Evolutionary conservation across 352 stramenopile species (phyloP).

Genomic region (Globisporangium cederbergense): DNA sequence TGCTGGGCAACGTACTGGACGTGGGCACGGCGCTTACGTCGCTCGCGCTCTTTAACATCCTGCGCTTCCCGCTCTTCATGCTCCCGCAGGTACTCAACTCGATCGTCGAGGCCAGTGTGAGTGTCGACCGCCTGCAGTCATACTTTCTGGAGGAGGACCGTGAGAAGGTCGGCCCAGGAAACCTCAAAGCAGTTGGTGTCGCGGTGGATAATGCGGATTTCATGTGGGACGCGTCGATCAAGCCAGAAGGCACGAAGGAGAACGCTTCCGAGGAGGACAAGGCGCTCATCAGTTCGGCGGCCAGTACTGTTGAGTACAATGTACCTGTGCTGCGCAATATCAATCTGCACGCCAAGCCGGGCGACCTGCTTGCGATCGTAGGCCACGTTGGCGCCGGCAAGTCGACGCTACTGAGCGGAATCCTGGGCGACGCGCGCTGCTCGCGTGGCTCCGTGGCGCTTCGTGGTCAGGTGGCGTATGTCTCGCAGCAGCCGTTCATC

Average conservation of each 20-base stretch:
- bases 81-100: slow-evolving; percentile 95
- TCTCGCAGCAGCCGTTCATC: slow-evolving; percentile 57
- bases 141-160: slow-evolving; percentile 62
- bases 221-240: slow-evolving; percentile 51
- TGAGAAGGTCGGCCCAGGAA: slow-evolving; percentile 64
- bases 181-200: slow-evolving; percentile 58
- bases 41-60: slow-evolving; percentile 76
- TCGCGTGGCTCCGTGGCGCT: slow-evolving; percentile 23
- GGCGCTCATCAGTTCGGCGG: slow-evolving; percentile 14
- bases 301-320: slow-evolving; percentile 21
- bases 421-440: slow-evolving; percentile 40
- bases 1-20: slow-evolving; percentile 56
- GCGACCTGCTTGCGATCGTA: slow-evolving; percentile 74
- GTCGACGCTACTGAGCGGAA: slow-evolving; percentile 50
- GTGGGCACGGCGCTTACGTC: slow-evolving; percentile 50
- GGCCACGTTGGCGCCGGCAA: slow-evolving; percentile 83
- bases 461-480: slow-evolving; percentile 47
- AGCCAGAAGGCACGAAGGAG: not conserved
- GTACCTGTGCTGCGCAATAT: slow-evolving; percentile 45
- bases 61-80: slow-evolving; percentile 97
- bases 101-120: slow-evolving; percentile 88
- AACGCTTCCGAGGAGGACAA: slow-evolving; percentile 36
- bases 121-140: slow-evolving; percentile 47
- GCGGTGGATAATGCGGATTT: slow-evolving; percentile 47
- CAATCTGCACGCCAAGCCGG: slow-evolving; percentile 58